phyloP scores from a whole-genome alignment of 208 protist species.

The Crithidia thermophila region DNA sequence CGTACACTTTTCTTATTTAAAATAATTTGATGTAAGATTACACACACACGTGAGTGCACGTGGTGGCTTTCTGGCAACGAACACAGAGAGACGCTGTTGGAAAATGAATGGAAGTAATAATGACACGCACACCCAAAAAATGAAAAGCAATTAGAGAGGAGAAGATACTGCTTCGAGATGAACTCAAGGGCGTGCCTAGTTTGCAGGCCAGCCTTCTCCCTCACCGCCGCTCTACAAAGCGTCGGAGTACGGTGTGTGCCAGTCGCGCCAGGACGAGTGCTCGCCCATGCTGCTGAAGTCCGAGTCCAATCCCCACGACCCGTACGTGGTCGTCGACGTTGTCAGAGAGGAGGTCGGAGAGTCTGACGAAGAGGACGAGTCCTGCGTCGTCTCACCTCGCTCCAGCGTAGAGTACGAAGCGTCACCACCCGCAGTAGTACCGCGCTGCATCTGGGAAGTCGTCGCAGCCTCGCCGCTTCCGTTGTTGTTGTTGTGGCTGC shows the following conservation, averaged over 20 bases:
- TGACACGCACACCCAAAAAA: no score
- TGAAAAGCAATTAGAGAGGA: no score
- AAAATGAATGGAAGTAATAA: no score
- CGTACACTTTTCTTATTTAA: no score
- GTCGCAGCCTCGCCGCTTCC: not conserved
- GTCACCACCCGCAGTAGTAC: no score
- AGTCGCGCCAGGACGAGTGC: constrained; percentile 11
- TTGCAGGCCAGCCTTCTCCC: no score
- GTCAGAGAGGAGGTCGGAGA: constrained; percentile 10
- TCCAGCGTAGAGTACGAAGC: constrained; percentile 13
- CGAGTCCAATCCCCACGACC: constrained; percentile 18
- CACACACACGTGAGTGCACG: not conserved
- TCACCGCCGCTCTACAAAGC: not conserved
- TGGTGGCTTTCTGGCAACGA: no score
- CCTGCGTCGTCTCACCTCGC: not conserved
- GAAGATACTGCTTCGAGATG: no score
- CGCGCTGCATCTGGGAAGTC: no score
- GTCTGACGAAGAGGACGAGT: not conserved
- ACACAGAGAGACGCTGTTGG: no score
- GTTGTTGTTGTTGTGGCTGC: not conserved
- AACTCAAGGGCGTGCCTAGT: no score
- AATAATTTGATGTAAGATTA: not conserved
- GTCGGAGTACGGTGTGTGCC: constrained; percentile 2
- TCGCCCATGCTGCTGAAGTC: constrained; percentile 12
- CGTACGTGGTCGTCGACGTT: not conserved